These are phyloP conservation scores for Crataegus laevigata DNA, from an alignment of 306 rosid species.

Conservation along the genomic window DNA sequence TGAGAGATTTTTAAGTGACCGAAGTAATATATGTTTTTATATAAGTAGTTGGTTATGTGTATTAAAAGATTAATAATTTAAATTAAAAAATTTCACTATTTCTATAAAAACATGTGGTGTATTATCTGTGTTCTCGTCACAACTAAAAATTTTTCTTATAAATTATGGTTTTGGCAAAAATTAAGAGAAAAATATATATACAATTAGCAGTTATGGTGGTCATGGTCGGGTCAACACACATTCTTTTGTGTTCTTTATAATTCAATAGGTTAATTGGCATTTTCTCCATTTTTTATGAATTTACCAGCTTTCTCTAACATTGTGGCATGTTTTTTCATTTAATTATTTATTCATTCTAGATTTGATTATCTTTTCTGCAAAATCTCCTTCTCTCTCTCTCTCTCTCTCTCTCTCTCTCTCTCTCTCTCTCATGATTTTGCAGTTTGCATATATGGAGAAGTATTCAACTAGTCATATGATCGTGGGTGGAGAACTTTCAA, in stretches of 20 bases:
- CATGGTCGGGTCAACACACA: conserved; percentile 13
- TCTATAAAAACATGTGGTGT: too few species aligned
- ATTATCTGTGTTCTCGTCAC: too few species aligned
- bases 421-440: not conserved
- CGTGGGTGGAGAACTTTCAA: conserved; percentile 2
- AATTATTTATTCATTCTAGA: too few species aligned
- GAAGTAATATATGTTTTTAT: too few species aligned
- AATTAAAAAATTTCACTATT: too few species aligned
- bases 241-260: not conserved
- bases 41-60: too few species aligned
- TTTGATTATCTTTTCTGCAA: not conserved
- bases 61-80: too few species aligned
- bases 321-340: too few species aligned
- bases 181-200: not conserved
- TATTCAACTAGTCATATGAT: not conserved
- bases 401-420: not conserved
- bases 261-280: not conserved
- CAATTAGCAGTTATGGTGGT: not conserved
- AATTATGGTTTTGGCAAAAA: not conserved
- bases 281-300: not conserved
- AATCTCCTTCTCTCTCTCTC: not conserved
- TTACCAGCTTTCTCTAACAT: not conserved
- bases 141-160: too few species aligned
- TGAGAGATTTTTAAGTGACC: too few species aligned
- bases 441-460: not conserved